Base-by-base conservation (phyloP, 1,284 basidiomycete species). In the Tilletia caries region DNA sequence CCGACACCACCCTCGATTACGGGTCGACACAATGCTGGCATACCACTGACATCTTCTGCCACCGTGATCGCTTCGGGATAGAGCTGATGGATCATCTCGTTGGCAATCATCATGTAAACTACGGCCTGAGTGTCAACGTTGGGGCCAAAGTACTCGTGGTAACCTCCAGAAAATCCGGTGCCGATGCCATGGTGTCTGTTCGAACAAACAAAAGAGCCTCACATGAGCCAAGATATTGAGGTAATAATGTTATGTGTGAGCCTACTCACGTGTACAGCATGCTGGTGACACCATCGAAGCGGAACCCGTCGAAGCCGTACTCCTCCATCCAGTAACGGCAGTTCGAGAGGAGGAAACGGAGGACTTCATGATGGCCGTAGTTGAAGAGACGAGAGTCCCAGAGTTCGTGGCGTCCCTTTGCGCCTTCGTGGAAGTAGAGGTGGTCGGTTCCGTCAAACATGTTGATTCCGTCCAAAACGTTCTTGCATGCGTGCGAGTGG, bases 401-500 rank as follows among this genome's bases (percentile, higher is more conserved):
- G 37, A 98, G 90, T 33, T 96, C 93, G 82, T 98, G 95, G 10
- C 90, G 87, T 2, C 96, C 95, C 83, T 90, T 93, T 2, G 84
- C 86, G 66, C 95, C 95, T 75, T 91, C 92, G 79, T 98, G 95
- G 88, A 98, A 98, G 86, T 98, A 98, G 52, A 90, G 89, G 83
- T 98, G 93, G 84, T 98, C 95, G 12, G 92, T 91, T 10, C 95
- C 96, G 82, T 98, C 95, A 80, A 96, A 98, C 82, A 90, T 88
- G 84, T 98, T 98, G 71, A 98, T 85, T 1, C 95, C 96, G 81
- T 98, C 95, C 64, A 95, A 87, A 27, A 96, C 90, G 81, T 98
- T 98, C 86, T 98, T 98, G 87, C 91, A 95, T 1, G 95, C 95
- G 84, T 98, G 95, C 6, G 94, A 97, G 84, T 98, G 95, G 1